Evolutionary conservation across 2,329 filamentous ascomycete species (phyloP), one percentile per base, ranked within the genome.

Genomic region (Aspergillus japonicus): DNA sequence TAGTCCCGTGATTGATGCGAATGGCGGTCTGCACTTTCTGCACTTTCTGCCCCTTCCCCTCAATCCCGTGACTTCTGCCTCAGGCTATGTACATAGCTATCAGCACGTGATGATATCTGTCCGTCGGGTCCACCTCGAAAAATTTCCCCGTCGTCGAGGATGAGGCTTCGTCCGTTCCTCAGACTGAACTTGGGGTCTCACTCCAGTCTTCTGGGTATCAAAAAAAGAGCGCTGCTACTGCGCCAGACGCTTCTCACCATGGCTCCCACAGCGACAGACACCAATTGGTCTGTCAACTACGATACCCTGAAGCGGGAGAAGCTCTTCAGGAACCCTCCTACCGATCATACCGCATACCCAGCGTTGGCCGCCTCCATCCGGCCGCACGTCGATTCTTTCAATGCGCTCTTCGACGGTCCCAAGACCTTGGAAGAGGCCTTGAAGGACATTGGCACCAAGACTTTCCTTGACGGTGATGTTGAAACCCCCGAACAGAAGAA

Each of bases 301-400:
- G 85, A 97, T 75, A 96, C 91, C 4, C 79, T 93, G 61, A 88
- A 91, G 61, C 89, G 94, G 70, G 91, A 99, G 72, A 85, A 90
- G 55, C 89, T 99, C 23, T 99, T 99, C 76, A 84, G 86, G 70
- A 88, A 96, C 67, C 94, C 95, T 19, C 94, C 95, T 0, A 89
- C 86, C 71, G 93, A 98, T 73, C 89, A 87, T 68, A 90, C 90
- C 10, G 92, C 94, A 60, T 98, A 96, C 72, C 95, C 95, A 14
- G 85, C 90, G 23, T 86, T 99, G 51, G 89, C 93, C 69, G 85
- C 85, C 62, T 91, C 94, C n/a, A 88, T 98, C 61, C 84, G 90
- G 66, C 95, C 95, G 53, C 95, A 99, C 77, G 89, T 98, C 69
- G 89, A 97, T 71, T 95, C 95, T 6, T 99, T 97, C 85, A 96